Evolutionary conservation across 345 rosid genomes (phyloP).

Genomic region (Citrus cavaleriei): DNA sequence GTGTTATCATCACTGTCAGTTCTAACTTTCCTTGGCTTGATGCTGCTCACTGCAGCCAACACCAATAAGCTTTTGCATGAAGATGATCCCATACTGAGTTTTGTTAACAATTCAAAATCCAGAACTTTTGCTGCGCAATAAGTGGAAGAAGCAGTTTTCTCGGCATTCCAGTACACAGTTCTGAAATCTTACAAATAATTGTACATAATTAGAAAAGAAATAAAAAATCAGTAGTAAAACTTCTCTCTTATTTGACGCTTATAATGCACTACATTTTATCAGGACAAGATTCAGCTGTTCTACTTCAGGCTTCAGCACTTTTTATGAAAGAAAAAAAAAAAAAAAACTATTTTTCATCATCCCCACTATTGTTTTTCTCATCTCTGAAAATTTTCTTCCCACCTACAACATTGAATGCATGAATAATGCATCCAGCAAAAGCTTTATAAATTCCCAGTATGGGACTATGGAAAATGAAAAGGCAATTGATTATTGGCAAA

Average conservation of each 20-base stretch:
- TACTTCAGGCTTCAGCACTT: background rate
- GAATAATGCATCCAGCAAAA: slow-evolving; percentile 4
- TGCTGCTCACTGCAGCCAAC: slow-evolving; percentile 45
- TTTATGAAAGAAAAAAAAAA: background rate
- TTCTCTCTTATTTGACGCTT: background rate
- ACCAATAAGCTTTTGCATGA: slow-evolving; percentile 20
- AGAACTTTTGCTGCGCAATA: background rate
- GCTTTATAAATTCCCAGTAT: slow-evolving; percentile 9
- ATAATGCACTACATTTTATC: slow-evolving; percentile 1
- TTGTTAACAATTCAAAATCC: slow-evolving; percentile 17
- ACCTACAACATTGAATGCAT: slow-evolving; percentile 8
- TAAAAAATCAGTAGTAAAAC: background rate
- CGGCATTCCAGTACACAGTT: background rate
- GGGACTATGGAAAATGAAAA: background rate
- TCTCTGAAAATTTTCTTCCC: background rate
- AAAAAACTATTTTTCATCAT: background rate
- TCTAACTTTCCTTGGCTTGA: slow-evolving; percentile 44
- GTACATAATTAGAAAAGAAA: background rate
- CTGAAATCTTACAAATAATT: background rate
- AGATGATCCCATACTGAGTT: slow-evolving; percentile 31
- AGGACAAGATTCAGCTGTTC: slow-evolving; percentile 17
- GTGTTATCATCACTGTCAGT: slow-evolving; percentile 41
- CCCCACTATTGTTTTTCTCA: background rate
- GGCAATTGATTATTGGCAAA: background rate
- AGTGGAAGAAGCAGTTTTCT: background rate